A percentile compares a stretch with the other conserved stretches of the same genome.
Evolutionary conservation across 2,329 filamentous ascomycete species (phyloP).

Genomic region (Xylaria digitata): DNA sequence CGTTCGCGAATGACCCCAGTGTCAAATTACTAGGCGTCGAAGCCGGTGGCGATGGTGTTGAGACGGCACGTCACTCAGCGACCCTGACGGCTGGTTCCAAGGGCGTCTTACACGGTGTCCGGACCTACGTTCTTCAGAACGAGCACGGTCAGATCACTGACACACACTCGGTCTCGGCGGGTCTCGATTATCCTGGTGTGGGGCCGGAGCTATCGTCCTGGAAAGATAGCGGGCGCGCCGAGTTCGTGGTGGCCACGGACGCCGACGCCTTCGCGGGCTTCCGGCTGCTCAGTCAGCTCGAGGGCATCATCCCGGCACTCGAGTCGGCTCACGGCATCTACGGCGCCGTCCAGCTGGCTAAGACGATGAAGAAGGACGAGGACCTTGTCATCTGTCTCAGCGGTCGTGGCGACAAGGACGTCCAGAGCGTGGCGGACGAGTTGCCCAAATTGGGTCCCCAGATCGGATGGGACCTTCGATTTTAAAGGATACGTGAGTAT

Average conservation of each 20-base stretch:
- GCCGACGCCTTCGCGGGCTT: slow-evolving; percentile 90
- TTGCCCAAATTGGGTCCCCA: slow-evolving; percentile 86
- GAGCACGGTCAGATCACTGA: slow-evolving; percentile 92
- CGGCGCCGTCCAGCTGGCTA: slow-evolving; percentile 88
- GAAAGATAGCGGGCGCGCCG: slow-evolving; percentile 90
- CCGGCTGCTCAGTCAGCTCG: slow-evolving; percentile 82
- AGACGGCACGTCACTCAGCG: slow-evolving; percentile 86
- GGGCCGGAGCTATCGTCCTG: slow-evolving; percentile 91
- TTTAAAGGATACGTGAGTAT: slow-evolving; percentile 54
- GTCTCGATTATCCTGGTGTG: slow-evolving; percentile 96
- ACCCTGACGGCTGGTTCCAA: slow-evolving; percentile 88
- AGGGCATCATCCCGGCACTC: slow-evolving; percentile 96
- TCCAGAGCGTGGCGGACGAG: slow-evolving; percentile 97
- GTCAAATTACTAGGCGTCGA: slow-evolving; percentile 95
- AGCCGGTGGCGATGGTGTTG: slow-evolving; percentile 91
- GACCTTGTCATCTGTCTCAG: slow-evolving; percentile 95
- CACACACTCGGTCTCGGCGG: slow-evolving; percentile 96
- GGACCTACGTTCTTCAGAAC: slow-evolving; percentile 95
- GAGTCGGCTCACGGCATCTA: slow-evolving; percentile 94
- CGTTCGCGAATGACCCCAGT: slow-evolving; percentile 84
- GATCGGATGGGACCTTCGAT: slow-evolving; percentile 80
- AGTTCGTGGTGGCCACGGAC: slow-evolving; percentile 92
- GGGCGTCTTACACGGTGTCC: slow-evolving; percentile 94
- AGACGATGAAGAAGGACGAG: slow-evolving; percentile 88
- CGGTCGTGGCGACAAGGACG: slow-evolving; percentile 96